Evolutionary conservation across 2,329 filamentous ascomycete species (phyloP), one percentile per base, ranked within the genome.

Genomic region (Anisogramma anomala): DNA sequence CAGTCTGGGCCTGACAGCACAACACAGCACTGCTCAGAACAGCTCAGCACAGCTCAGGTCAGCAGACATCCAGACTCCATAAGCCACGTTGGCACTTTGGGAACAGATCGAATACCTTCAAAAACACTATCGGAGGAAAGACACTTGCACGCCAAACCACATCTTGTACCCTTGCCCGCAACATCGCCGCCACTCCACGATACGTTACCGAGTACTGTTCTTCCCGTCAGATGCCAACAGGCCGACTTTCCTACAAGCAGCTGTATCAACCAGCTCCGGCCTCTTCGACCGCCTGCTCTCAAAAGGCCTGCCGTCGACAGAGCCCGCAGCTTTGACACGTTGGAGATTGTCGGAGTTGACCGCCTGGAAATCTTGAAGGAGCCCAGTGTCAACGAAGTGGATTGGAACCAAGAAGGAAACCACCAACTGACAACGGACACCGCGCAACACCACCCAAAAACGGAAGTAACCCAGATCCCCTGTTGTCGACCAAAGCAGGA

Each of bases 151-250:
- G 30, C 22, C 44, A 32, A 15, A 22, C 13, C 25, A 31, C 36
- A 35, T 44, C 34, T 47, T 44, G 34, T 44, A 30, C 37, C 7
- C 31, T 41, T 23, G 20, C 30, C 23, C 17, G 25, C 18, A 25
- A 26, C 30, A 30, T 6, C 13, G 3, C 27, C 6, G 11, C 13
- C 15, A 19, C 15, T n/a, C 17, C 14, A 9, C 22, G 22, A 11
- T 20, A 34, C 10, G 28, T 20, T 20, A 15, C 7, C 34, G 23
- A 39, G 11, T 22, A 39, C 28, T 30, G 14, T 13, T 13, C 14
- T 19, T 18, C 31, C n/a, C 3, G 4, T 27, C 26, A 4, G 10
- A n/a, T n/a, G n/a, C 13, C 20, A 36, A 18, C 19, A 23, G 17
- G 14, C 7, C 10, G n/a, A 34, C 8, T 4, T 23, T n/a, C 19